Base-by-base conservation (phyloP, 2,329 filamentous ascomycete species). In the Xylaria sp. region DNA sequence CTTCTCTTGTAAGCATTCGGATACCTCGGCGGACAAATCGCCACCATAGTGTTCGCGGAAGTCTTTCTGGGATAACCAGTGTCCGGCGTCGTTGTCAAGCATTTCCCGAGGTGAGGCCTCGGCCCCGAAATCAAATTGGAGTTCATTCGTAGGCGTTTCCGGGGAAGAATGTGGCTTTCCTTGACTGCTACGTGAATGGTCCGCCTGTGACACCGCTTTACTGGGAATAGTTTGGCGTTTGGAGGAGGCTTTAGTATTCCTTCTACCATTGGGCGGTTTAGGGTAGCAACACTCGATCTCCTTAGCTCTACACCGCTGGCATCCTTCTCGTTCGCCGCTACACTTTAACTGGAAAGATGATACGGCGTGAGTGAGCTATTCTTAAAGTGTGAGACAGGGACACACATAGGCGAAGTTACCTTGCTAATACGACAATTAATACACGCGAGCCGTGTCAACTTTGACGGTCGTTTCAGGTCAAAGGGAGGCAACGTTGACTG, bases 361-460 rank as follows among this genome's bases (percentile, higher is more conserved):
- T 58, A 31, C 56, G 39, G 12, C 39, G 25, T 58, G 15, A 58
- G 56, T 15, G 20, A 31, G 15, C 15, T 58, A 18, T 31, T 58
- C 25, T 31, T 31, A 48, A 46, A 58, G 8, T 46, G 20, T 36
- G 10, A 10, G 39, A 46, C 13, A 43, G n/a, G 39, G 39, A 9
- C 23, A 31, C 55, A 7, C 23, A 36, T 46, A 15, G 39, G 39
- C 12, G 39, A 41, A 33, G 12, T 57, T 43, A 43, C 55, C 36
- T 57, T 57, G 55, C 55, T 57, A 57, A 43, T 57, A 58, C 56
- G 56, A 18, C 56, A 58, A 46, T 46, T 58, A 5, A 58, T 31
- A 58, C 56, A 58, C 15, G 56, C 39, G 13, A 58, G 39, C 13
- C 39, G 23, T 18, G 55, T 58, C 20, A 58, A 46, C 7, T 58